Base-by-base conservation (phyloP, 139 green algal genomes). In the Haematococcus lacustris region DNA sequence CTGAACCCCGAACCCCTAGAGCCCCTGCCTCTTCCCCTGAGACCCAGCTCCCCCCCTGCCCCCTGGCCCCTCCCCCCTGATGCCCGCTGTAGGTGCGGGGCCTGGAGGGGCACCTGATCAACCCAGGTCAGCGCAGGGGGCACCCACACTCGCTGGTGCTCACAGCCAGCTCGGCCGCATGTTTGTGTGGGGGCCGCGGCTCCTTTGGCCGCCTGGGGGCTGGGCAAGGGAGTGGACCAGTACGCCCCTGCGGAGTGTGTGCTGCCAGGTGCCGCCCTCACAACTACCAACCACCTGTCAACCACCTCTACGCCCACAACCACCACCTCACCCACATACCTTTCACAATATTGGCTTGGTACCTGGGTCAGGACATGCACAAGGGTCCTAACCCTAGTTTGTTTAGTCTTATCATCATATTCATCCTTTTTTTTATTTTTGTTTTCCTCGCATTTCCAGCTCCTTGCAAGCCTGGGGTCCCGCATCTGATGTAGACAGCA, bases 171-270 rank as follows among this genome's bases (percentile, higher is more conserved):
- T n/a, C n/a, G n/a, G n/a, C n/a, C 81, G 82, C 47, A 83, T 94
- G 71, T 96, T 93, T 76, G 82, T 86, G 39, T 96, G 89, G 88
- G 91, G n/a, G 91, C n/a, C 78, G 89, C 0, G 88, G 80, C 68
- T 85, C 79, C 32, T 94, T 88, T 82, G 91, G 89, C 32, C 83
- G 80, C 39, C 75, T 89, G 73, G 86, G n/a, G 83, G 4, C 67
- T 85, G 47, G 79, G 75, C 17, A 23, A 39, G 0, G 26, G 9
- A 51, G 79, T 73, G 59, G 86, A 95, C 78, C 63, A 30, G 38
- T 82, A 89, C 71, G 75, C 75, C 0, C 91, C 91, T 1, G 78
- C 88, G 26, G 86, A 92, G 71, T 72, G 43, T 13, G 25, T 39
- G 26, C 73, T 85, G 63, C 79, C 83, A 63, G 83, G 86, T 3